phyloP scores from a whole-genome alignment of 179 eudicot genomes.

The Beta lomatogona region DNA sequence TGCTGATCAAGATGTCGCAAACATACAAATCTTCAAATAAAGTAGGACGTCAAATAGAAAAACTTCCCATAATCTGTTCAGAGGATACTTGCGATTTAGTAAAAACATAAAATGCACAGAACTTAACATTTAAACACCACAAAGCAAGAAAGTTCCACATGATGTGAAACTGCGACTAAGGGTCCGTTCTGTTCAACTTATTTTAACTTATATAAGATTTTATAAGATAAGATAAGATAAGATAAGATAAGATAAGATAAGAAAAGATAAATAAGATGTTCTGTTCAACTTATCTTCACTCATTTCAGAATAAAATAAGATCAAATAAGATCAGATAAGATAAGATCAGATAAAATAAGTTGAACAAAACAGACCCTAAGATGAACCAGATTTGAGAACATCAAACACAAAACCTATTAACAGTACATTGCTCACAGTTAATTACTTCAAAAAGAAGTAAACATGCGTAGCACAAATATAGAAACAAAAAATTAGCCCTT shows the following conservation, averaged over 20 bases:
- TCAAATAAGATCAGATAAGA: no score
- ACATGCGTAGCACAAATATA: neutral
- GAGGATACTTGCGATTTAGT: neutral
- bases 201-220: no score
- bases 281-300: no score
- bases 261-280: no score
- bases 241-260: no score
- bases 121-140: neutral
- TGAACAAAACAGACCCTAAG: no score
- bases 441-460: neutral
- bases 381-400: neutral
- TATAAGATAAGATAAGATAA: no score
- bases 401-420: neutral
- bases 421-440: neutral
- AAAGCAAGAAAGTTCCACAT: neutral
- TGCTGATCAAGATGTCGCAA: slow-evolving; percentile 6
- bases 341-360: no score
- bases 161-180: neutral
- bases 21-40: neutral
- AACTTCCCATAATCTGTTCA: neutral
- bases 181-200: no score
- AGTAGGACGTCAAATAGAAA: neutral
- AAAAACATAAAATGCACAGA: neutral
- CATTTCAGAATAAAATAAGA: no score
- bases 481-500: neutral